These are phyloP conservation scores for Pseudozyma sp. DNA, from an alignment of 1,284 basidiomycete species.

Conservation along the genomic window DNA sequence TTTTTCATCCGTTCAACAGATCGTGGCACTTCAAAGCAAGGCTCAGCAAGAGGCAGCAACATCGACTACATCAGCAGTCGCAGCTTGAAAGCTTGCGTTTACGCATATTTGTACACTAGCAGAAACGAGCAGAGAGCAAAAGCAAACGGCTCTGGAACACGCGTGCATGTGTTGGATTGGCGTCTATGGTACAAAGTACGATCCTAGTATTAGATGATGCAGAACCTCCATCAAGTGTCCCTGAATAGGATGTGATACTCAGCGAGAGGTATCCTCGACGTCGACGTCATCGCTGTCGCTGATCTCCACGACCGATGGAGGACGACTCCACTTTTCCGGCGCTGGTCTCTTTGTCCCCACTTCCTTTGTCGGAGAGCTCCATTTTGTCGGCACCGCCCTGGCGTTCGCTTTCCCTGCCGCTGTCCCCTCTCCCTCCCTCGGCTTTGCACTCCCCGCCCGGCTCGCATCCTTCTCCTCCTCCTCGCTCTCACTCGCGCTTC, in stretches of 20 bases:
- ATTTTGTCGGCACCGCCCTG: neutral
- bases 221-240: too few relatives aligned
- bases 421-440: neutral
- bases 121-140: too few relatives aligned
- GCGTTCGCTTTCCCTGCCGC: neutral
- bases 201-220: too few relatives aligned
- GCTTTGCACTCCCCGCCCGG: too few relatives aligned
- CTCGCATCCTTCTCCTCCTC: neutral
- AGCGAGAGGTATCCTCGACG: constrained; percentile 26
- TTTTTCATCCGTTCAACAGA: constrained; percentile 19
- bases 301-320: constrained; percentile 6
- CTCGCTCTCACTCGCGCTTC: neutral
- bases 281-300: constrained; percentile 27
- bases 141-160: too few relatives aligned
- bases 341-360: neutral
- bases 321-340: neutral
- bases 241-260: neutral
- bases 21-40: constrained; percentile 51
- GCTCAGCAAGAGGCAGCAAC: constrained; percentile 45
- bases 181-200: too few relatives aligned
- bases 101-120: too few relatives aligned
- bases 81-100: neutral
- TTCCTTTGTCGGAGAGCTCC: neutral
- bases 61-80: constrained; percentile 4
- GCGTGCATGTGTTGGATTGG: too few relatives aligned